Conservation (phyloP, 164 flowering plant genomes). For the Akebia trifoliata region DNA sequence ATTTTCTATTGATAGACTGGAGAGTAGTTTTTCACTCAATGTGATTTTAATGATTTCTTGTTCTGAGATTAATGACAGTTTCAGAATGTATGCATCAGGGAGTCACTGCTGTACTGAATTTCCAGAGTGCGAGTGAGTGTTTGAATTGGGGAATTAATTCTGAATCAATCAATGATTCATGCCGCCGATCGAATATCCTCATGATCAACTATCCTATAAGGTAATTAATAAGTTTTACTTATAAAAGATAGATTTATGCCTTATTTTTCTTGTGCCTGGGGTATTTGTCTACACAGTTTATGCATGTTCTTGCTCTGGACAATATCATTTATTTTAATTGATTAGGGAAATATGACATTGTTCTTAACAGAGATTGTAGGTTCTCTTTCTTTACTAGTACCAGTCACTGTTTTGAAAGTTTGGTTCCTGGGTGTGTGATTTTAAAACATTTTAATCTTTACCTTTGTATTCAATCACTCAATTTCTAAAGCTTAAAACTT, state of each 20-base stretch:
- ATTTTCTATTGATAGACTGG: neutral
- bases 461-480: no score
- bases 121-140: conserved; percentile 76
- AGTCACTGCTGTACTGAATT: conserved; percentile 75
- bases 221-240: conserved; percentile 29
- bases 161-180: conserved; percentile 57
- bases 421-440: no score
- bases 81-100: conserved; percentile 47
- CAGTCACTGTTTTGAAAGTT: no score
- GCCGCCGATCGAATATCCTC: conserved; percentile 55
- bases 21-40: neutral
- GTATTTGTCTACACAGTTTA: neutral
- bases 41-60: neutral
- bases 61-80: conserved; percentile 8
- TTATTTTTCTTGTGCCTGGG: neutral
- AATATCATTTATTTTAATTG: neutral
- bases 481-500: no score
- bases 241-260: no score
- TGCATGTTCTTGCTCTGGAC: neutral
- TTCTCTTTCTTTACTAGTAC: neutral
- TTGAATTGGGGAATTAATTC: conserved; percentile 86
- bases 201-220: conserved; percentile 88
- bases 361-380: neutral
- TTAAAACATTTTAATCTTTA: no score
- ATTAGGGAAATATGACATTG: neutral